A percentile compares a stretch with the other conserved stretches of the same genome.
Evolutionary conservation across 306 rosid species (phyloP).

Genomic region (Urtica urens): DNA sequence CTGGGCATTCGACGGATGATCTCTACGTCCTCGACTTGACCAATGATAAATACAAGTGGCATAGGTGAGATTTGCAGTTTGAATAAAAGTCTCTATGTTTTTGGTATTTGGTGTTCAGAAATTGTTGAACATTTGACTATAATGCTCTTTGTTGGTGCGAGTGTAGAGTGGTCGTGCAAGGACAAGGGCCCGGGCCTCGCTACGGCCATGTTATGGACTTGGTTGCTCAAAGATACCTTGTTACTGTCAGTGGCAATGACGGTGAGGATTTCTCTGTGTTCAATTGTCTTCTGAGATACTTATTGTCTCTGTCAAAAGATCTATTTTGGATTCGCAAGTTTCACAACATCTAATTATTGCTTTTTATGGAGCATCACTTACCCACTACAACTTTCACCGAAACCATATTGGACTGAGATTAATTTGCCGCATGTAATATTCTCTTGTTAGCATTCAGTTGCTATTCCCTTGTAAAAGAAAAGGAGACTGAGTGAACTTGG

Average conservation of each 20-base stretch:
- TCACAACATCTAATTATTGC: no score
- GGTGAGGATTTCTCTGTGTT: conserved; percentile 45
- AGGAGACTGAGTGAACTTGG: no score
- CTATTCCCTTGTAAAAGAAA: no score
- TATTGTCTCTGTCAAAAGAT: background rate
- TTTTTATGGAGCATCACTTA: no score
- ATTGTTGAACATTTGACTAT: conserved; percentile 1
- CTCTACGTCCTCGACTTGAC: conserved; percentile 79
- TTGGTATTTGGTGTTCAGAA: background rate
- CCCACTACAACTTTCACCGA: no score
- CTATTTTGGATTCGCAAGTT: no score
- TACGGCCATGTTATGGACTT: conserved; percentile 98
- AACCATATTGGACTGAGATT: no score
- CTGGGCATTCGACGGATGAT: conserved; percentile 97
- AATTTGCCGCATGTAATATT: no score
- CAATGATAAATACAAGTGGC: conserved; percentile 95
- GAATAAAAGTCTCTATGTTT: conserved; percentile 8
- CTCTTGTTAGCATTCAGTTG: no score
- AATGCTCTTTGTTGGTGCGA: conserved; percentile 13
- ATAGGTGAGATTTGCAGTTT: conserved; percentile 48
- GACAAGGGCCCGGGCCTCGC: conserved; percentile 98
- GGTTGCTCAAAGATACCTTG: conserved; percentile 98
- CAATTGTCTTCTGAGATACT: background rate
- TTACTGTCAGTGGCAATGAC: conserved; percentile 86
- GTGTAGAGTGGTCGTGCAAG: conserved; percentile 89